Base-by-base conservation (phyloP, 2,329 filamentous ascomycete genomes). In the Calonectria hawksworthii region DNA sequence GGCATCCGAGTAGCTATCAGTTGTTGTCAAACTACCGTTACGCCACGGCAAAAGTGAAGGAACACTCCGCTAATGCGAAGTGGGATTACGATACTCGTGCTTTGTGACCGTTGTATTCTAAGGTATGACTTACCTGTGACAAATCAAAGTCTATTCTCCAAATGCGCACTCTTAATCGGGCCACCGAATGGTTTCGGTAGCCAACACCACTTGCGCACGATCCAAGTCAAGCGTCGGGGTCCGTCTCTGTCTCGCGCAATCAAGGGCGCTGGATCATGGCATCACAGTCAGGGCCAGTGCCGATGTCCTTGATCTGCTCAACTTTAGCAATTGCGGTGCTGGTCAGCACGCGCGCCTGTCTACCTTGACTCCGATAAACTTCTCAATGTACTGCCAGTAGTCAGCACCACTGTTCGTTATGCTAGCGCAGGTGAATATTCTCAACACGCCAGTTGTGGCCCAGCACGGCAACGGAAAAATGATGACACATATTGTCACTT, bases 281-380 rank as follows among this genome's bases (percentile, higher is more conserved):
- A 80, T 94, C 91, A 73, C 92, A 87, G 61, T 89, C 90, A 50
- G 92, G 92, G 9, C 93, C 93, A 26, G 93, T 93, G 59, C 93
- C 93, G 79, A 94, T 92, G 83, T 89, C 94, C 83, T 90, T 90
- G 76, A 93, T 80, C 82, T 83, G 26, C 56, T 61, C 14, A 56
- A 78, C 47, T 52, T 82, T 79, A 81, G 79, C 72, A 70, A 77
- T 70, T 64, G 50, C 26, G 56, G 51, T 65, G 13, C 36, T 59
- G 38, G 64, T 63, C 47, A 77, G 74, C 72, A 72, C 73, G 64
- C 75, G 66, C 52, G n/a, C 38, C 72, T 38, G 74, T 74, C 38
- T 75, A 84, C 86, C 84, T 88, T 89, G 74, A 93, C 90, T 38
- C 91, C 92, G 18, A 93, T 85, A 82, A 91, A 93, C 76, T 91